Evolutionary conservation across 1,139 yeast genomes (phyloP), one percentile per base, ranked within the genome.

Genomic region (Candida tetrigidarum): DNA sequence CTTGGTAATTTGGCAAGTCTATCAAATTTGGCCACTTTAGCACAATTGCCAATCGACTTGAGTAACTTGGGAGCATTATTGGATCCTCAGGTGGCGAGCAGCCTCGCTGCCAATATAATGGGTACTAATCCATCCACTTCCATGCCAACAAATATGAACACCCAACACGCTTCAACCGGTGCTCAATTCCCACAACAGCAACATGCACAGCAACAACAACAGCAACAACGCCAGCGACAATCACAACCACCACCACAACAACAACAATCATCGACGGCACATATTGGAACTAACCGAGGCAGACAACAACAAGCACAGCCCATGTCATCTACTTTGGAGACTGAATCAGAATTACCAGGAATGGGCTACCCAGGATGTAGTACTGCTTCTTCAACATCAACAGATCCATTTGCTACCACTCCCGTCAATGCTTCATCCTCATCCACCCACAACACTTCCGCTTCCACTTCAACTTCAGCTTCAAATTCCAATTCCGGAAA

Each of bases 11-110:
- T 71, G 44, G 76, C 78, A 8, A 71, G 67, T 48, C 57, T 74
- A 36, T 62, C 73, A 20, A 72, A 69, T 49, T 59, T 74, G 45
- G 78, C 79, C 2, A 64, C 74, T 8, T 60, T 74, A 51, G 79
- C 80, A 2, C 76, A 73, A 48, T 58, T 72, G 25, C 78, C 78
- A 6, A 65, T 71, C 19, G 78, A 73, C 49, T 61, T 72, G 43
- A 65, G 68, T 45, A 69, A 64, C 46, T 53, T 73, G 39, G 71
- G 73, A 11, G 59, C 67, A 2, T 48, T 70, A 36, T 49, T 66
- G 20, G 69, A 64, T 43, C 48, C 59, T 27, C 63, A 57, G 41
- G 37, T 54, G 12, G 54, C 52, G 19, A 45, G 39, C 16, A 36
- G 19, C 26, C 20, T 33, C 3, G 39, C 43, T 32, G 43, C 45